phyloP scores from a whole-genome alignment of 2,329 filamentous ascomycete species.

The Epichloe coenophiala region DNA sequence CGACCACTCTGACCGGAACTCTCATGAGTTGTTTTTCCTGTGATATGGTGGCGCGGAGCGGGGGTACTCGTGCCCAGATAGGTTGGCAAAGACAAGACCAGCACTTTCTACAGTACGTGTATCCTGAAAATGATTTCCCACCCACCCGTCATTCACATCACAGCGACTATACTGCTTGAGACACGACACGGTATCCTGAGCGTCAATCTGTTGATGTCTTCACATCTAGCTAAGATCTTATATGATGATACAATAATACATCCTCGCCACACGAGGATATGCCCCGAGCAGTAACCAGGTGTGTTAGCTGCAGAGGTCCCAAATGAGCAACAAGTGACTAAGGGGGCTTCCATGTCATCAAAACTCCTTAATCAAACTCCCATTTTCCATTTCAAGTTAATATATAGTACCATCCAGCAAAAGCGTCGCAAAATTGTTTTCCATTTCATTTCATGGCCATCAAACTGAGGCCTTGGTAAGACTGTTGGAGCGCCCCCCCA shows the following conservation, averaged over 20 bases:
- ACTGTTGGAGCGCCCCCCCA: background rate
- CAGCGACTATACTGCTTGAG: too few species aligned
- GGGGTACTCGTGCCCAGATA: background rate
- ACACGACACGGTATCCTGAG: too few species aligned
- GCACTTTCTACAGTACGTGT: too few species aligned
- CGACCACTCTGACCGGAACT: background rate
- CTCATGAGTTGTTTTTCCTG: background rate
- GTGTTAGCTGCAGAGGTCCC: constrained; percentile 11
- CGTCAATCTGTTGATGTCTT: background rate
- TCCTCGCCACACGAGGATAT: constrained; percentile 9
- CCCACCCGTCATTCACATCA: too few species aligned
- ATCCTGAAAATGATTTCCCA: too few species aligned
- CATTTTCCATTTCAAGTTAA: background rate
- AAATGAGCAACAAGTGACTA: constrained; percentile 9
- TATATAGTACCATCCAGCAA: constrained; percentile 1
- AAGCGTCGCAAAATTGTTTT: constrained; percentile 8
- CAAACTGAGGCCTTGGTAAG: background rate
- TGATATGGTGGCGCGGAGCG: background rate
- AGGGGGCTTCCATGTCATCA: constrained; percentile 1
- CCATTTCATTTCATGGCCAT: constrained; percentile 11
- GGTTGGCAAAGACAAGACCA: too few species aligned
- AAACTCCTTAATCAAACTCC: constrained; percentile 5
- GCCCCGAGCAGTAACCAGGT: background rate
- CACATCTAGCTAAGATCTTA: background rate
- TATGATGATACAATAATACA: constrained; percentile 18